phyloP scores from a whole-genome alignment of 225 moss, liverwort and hornwort genomes.

The Rhytidiadelphus loreus region DNA sequence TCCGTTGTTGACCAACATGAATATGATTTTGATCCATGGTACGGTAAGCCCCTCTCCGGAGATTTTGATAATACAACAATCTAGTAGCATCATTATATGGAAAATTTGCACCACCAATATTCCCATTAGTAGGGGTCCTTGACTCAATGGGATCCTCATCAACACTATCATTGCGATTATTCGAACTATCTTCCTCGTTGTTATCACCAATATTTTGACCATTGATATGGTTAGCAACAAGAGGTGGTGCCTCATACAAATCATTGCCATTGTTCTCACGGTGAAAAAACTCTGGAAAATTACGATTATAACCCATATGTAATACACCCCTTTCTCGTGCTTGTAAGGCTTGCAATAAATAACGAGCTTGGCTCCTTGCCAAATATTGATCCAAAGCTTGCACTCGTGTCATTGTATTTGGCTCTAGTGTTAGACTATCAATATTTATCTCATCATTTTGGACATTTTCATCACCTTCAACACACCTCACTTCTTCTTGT shows the following conservation, averaged over 20 bases:
- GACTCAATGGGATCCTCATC: accelerated
- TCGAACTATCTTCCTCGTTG: background rate
- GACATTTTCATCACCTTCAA: background rate
- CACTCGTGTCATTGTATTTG: background rate
- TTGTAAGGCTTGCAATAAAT: too few species aligned
- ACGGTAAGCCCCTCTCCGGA: accelerated
- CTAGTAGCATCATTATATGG: too few species aligned
- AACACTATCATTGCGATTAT: background rate
- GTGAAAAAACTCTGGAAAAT: accelerated
- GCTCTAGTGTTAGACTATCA: background rate
- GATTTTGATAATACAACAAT: background rate
- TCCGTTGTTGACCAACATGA: background rate
- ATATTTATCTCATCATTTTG: background rate
- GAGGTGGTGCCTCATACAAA: background rate
- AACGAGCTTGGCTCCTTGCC: accelerated
- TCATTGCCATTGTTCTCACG: accelerated
- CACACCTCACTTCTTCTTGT: background rate
- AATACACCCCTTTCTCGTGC: background rate
- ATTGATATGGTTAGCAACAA: background rate
- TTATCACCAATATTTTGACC: background rate
- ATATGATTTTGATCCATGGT: accelerated
- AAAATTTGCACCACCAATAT: accelerated
- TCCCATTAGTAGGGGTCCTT: too few species aligned
- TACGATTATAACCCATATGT: accelerated
- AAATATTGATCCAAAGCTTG: background rate